Evolutionary conservation across 1,139 yeast genomes (phyloP).

Genomic region (Kodamaea suecica): DNA sequence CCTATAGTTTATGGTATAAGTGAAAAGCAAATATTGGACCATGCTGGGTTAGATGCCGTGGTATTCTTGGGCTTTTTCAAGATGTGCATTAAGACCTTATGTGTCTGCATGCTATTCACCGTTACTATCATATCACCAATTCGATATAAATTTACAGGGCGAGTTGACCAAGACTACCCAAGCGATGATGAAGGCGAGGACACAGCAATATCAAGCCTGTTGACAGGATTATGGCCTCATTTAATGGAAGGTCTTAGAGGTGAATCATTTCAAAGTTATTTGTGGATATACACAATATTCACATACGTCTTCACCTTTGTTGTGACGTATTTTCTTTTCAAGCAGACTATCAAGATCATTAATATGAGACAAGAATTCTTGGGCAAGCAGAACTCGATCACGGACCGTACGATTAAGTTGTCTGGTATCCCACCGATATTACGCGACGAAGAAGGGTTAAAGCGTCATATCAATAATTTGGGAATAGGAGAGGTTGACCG

Average conservation of each 20-base stretch:
- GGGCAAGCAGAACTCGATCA: slow-evolving; percentile 85
- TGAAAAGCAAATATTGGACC: slow-evolving; percentile 77
- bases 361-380: slow-evolving; percentile 75
- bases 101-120: slow-evolving; percentile 60
- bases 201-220: neutral
- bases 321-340: slow-evolving; percentile 57
- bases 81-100: slow-evolving; percentile 65
- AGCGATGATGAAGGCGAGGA: slow-evolving; percentile 40
- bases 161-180: slow-evolving; percentile 50
- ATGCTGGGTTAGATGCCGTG: slow-evolving; percentile 92
- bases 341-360: slow-evolving; percentile 71
- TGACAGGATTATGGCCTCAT: neutral
- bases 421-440: slow-evolving; percentile 89
- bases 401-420: slow-evolving; percentile 85
- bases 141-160: slow-evolving; percentile 67
- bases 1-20: slow-evolving; percentile 58
- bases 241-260: slow-evolving; percentile 6
- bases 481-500: slow-evolving; percentile 79
- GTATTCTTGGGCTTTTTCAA: slow-evolving; percentile 80
- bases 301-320: slow-evolving; percentile 79
- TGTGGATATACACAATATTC: slow-evolving; percentile 69
- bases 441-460: slow-evolving; percentile 65
- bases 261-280: slow-evolving; percentile 16
- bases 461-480: slow-evolving; percentile 69
- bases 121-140: slow-evolving; percentile 69